Percentiles rank a stretch among this genome's conserved stretches.
Evolutionary conservation across 768 basidiomycete genomes (phyloP).

Genomic region (Rhodosporidiobolus odoratus): DNA sequence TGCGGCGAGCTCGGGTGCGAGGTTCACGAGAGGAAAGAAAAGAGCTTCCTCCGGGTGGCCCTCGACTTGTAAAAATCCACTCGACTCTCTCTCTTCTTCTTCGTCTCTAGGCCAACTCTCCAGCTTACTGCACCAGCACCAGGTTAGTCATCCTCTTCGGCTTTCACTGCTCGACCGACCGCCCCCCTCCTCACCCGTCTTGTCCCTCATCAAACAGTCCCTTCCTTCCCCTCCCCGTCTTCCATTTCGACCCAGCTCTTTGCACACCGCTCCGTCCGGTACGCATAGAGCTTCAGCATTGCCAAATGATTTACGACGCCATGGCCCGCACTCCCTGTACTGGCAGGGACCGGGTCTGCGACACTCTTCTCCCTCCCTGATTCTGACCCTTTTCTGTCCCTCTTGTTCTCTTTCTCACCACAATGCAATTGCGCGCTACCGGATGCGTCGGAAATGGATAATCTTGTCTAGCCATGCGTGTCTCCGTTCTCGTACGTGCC

Average conservation of each 20-base stretch:
- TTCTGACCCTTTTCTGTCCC: not conserved
- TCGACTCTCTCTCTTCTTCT: not conserved
- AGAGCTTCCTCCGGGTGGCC: not conserved
- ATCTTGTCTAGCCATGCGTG: slow-evolving; percentile 32
- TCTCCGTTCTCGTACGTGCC: slow-evolving; percentile 34
- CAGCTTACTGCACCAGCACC: not conserved
- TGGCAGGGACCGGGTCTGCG: slow-evolving; percentile 21
- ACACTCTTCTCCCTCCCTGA: not conserved
- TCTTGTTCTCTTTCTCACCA: not conserved
- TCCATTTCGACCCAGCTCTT: not conserved
- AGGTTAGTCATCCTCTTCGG: not conserved
- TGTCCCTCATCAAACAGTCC: not conserved
- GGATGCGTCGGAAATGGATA: not conserved
- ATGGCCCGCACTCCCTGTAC: slow-evolving; percentile 11
- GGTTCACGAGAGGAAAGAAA: not conserved
- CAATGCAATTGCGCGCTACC: not conserved
- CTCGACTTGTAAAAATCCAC: not conserved
- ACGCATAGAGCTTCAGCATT: slow-evolving; percentile 19
- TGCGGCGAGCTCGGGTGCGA: slow-evolving; percentile 14
- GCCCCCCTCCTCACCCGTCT: not conserved
- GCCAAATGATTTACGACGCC: not conserved
- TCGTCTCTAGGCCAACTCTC: not conserved
- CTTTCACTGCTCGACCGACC: not conserved
- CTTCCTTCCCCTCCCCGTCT: not conserved
- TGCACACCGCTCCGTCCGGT: slow-evolving; percentile 7